Base-by-base conservation (phyloP, 2,329 filamentous ascomycete species). In the Herpomyces periplanetae region DNA sequence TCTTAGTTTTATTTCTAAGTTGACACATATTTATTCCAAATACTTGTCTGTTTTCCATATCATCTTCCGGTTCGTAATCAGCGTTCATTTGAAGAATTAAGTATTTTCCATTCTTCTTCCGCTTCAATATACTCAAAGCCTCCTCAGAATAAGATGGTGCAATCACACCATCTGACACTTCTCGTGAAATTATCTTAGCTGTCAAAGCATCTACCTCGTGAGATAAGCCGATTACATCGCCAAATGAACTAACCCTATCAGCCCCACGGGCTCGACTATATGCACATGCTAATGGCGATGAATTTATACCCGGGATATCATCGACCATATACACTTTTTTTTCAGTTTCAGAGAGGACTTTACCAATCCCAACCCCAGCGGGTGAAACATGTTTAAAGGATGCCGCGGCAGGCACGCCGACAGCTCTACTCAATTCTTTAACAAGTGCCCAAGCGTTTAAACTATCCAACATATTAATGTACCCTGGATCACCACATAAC, bases 341-440 rank as follows among this genome's bases (percentile, higher is more conserved):
- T 52, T 96, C 80, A 20, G 66, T 64, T 15, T 65, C 56, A 27
- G 47, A 68, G 27, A 96, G 51, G 10, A 71, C 68, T 4, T 80
- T 58, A 28, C 73, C 80, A 32, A 96, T 80, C 28, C 80, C 75
- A 23, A 75, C 80, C 34, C 80, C 80, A 16, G 80, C 80, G 9
- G 80, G 80, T 5, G 80, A 96, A 26, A 91, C 80, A 38, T 96
- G 80, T 56, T 88, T 96, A 59, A 96, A 96, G 38, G 69, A 87
- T 26, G 80, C 75, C 12, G 80, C 80, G 20, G 80, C 80, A 13
- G 80, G 68, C 38, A 63, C 60, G 29, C 63, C 61, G 10, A 91
- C 57, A 10, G 75, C 69, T 30, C 63, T 47, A 48, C 71, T 84
- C 32, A 96, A 54, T 45, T 96, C 80, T 49, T 85, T 85, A 22